Evolutionary conservation across 2,329 filamentous ascomycete genomes (phyloP).

Genomic region (Aspergillus hortae): DNA sequence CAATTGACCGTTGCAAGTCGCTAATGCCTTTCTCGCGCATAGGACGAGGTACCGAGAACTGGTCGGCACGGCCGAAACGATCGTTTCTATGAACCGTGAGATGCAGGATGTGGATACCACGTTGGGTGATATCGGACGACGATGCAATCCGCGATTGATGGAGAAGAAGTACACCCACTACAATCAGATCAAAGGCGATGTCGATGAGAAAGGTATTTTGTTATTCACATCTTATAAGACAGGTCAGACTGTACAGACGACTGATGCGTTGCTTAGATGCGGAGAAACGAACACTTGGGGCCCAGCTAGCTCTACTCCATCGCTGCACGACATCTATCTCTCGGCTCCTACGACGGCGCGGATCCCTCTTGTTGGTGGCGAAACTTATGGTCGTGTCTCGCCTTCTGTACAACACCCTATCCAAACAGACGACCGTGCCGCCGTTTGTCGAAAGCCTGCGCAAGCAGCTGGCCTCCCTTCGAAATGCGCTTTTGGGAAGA

Average conservation of each 20-base stretch:
- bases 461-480: slow-evolving; percentile 60
- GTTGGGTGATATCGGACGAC: slow-evolving; percentile 68
- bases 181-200: slow-evolving; percentile 43
- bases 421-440: slow-evolving; percentile 46
- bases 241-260: slow-evolving; percentile 4
- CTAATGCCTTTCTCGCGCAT: slow-evolving; percentile 12
- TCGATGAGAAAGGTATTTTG: slow-evolving; percentile 28
- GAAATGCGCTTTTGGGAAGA: slow-evolving; percentile 62
- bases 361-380: slow-evolving; percentile 54
- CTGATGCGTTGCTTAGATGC: slow-evolving; percentile 29
- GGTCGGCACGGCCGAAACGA: slow-evolving; percentile 88
- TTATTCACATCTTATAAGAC: neutral
- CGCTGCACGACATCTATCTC: slow-evolving; percentile 52
- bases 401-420: slow-evolving; percentile 70
- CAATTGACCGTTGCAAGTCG: neutral
- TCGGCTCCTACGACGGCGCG: slow-evolving; percentile 50
- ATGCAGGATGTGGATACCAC: slow-evolving; percentile 71
- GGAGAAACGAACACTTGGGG: slow-evolving; percentile 48
- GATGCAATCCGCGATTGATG: slow-evolving; percentile 70
- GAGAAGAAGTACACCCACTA: slow-evolving; percentile 62
- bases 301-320: slow-evolving; percentile 57
- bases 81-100: slow-evolving; percentile 79
- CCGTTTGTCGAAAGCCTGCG: slow-evolving; percentile 61
- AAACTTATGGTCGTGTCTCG: slow-evolving; percentile 75
- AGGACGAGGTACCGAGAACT: slow-evolving; percentile 78